These are phyloP conservation scores for Leishmania mexicana DNA, from an alignment of 208 protist species.

Conservation along the genomic window DNA sequence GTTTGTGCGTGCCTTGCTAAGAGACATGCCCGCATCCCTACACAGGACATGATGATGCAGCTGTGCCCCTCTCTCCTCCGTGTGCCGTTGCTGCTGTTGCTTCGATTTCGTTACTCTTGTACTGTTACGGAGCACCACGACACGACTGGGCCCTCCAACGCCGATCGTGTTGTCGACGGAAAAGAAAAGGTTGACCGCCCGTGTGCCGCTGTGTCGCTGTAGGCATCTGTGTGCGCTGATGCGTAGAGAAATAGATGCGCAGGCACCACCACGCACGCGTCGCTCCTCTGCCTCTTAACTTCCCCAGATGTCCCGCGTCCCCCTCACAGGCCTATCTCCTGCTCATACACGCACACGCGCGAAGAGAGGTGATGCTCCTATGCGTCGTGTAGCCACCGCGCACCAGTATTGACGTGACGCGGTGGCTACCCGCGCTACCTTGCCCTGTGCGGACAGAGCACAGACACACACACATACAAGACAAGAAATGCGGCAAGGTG, in stretches of 20 bases:
- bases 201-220: not conserved
- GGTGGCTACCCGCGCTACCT: not conserved
- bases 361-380: not conserved
- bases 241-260: not conserved
- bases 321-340: not conserved
- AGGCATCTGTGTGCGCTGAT: not conserved
- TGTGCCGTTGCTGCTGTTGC: not conserved
- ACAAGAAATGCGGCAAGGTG: not conserved
- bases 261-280: not conserved
- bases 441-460: not conserved
- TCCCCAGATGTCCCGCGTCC: not conserved
- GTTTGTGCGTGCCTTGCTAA: not conserved
- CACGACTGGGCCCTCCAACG: not conserved
- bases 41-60: not conserved
- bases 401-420: not conserved
- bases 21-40: not conserved
- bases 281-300: not conserved
- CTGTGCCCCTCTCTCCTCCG: not conserved
- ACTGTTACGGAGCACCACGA: not conserved
- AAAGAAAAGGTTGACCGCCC: not conserved
- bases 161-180: not conserved
- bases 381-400: not conserved
- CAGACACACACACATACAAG: not conserved
- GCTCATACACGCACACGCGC: not conserved
- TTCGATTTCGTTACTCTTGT: not conserved